Evolutionary conservation across 2,329 filamentous ascomycete species (phyloP), one percentile per base, ranked within the genome.

Genomic region (Phyllosticta citribraziliensis): DNA sequence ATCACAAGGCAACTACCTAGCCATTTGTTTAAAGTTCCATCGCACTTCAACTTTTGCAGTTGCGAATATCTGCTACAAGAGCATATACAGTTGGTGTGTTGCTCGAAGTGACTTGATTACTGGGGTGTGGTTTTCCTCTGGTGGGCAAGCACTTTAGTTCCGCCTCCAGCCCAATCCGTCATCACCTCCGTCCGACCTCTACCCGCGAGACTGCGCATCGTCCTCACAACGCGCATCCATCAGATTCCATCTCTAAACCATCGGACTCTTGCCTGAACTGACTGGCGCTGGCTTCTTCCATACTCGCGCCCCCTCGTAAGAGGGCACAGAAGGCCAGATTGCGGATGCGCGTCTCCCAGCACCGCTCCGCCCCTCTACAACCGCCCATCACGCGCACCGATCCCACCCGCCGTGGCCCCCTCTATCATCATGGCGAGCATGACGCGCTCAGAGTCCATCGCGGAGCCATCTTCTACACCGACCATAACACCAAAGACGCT

Each of bases 391-490:
- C 51, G 57, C 52, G 35, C 65, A 61, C 64, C 54, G 63, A 63
- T 24, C 25, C 61, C 65, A 62, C 63, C 67, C 70, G 69, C 57
- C 51, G 50, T 47, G 47, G 24, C 24, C 69, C 62, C 61, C 61
- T 61, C 63, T 63, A 57, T 57, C 65, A 51, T 65, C 65, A 75
- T 75, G 73, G 70, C 73, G 61, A 70, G 68, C 65, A 73, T 72
- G 22, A 72, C 72, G 56, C 71, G 70, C 52, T 71, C 73, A 27
- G 71, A 75, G 57, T 70, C 72, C 51, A 70, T 72, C 64, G 67
- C 67, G 17, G 69, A 72, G 62, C 67, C 70, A 9, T 69, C 70
- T 4, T 71, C 69, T 5, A 65, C 65, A 35, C 72, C 73, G 11
- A 70, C 68, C 2, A 64, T 74, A 24, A 67, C 72, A 20, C 67